Evolutionary conservation across 1,139 yeast genomes (phyloP), one percentile per base, ranked within the genome.

Genomic region (Magnusiomyces paraingens): DNA sequence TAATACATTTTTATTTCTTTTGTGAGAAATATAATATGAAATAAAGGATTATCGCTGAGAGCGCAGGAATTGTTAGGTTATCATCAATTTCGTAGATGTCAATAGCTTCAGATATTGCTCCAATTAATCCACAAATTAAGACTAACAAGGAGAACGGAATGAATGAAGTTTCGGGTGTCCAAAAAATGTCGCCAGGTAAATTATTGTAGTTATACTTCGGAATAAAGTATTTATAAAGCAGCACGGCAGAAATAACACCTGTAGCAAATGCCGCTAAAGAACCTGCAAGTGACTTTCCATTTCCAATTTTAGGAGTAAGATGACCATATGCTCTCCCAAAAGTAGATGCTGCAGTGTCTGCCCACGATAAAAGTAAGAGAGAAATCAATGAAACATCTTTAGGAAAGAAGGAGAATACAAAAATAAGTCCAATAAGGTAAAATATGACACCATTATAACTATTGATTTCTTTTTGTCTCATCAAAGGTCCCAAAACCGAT

Each of bases 311-410:
- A 45, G 96, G 96, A 5, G 97, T 89, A 61, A 86, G 77, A 62
- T 86, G 78, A 6, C 98, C 98, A 68, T 73, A 89, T 52, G 78
- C 79, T 61, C 98, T 78, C 21, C 98, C 99, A 64, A 91, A 70
- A 0, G 97, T 88, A 2, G 97, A 88, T 1, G 99, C 99, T 4
- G 98, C 94, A 10, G 98, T 90, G 67, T 93, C 99, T 11, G 96
- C 91, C 98, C 98, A 93, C 66, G 96, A 86, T 59, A 93, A 78
- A 55, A 93, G 73, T 60, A 90, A 74, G 8, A 89, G 82, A 29
- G 95, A 78, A 74, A 90, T 76, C 26, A 91, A 74, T 1, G 84
- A 76, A 51, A 93, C 82, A 66, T 93, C 99, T 71, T 89, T 89
- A 15, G 95, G 85, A 62, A 82, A 84, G 17, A 81, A 67, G 1